phyloP scores from a whole-genome alignment of 306 rosid species.

The Lablab purpureus region DNA sequence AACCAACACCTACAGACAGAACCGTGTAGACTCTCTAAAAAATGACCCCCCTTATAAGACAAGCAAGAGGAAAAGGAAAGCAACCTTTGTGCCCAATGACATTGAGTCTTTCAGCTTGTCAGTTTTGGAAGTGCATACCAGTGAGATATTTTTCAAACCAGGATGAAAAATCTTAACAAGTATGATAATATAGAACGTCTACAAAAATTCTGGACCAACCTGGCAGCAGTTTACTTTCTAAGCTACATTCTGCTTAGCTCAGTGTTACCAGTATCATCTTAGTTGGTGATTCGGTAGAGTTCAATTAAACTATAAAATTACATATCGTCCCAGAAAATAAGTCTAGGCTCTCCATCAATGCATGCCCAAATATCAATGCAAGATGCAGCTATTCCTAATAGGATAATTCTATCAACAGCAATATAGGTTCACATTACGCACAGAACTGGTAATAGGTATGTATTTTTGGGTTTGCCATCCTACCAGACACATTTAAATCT shows the following conservation, averaged over 20 bases:
- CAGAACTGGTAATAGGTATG: background rate
- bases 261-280: constrained; percentile 27
- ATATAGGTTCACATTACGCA: background rate
- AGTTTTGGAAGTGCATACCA: background rate
- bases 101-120: constrained; percentile 27
- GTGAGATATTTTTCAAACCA: background rate
- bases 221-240: constrained; percentile 16
- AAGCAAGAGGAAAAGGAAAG: constrained; percentile 24
- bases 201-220: constrained; percentile 29
- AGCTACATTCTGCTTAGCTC: constrained; percentile 15
- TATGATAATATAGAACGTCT: background rate
- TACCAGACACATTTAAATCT: constrained; percentile 12
- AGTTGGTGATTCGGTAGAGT: constrained; percentile 16
- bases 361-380: constrained; percentile 30
- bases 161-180: constrained; percentile 19
- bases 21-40: constrained; percentile 20
- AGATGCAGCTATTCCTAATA: constrained; percentile 41
- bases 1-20: constrained; percentile 8
- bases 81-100: background rate
- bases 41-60: background rate
- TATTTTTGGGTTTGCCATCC: background rate
- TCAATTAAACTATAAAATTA: constrained; percentile 38
- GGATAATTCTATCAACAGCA: background rate
- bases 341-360: background rate
- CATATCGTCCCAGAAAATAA: constrained; percentile 23